Base-by-base conservation (phyloP, 2,329 filamentous ascomycete genomes). In the Aureobasidium sp. region DNA sequence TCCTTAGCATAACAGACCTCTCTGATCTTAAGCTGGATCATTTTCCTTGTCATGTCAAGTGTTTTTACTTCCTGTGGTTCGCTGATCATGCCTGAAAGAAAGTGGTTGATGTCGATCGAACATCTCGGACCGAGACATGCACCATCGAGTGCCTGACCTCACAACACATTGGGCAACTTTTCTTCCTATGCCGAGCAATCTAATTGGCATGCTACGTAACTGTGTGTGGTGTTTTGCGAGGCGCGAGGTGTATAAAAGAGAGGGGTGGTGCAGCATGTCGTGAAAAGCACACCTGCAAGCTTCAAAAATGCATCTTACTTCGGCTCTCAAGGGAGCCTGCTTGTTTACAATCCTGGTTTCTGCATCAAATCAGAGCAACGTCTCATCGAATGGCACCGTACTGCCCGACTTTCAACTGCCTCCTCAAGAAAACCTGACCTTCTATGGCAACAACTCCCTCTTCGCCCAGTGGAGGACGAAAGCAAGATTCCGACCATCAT, bases 381-480 rank as follows among this genome's bases (percentile, higher is more conserved):
- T 8, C 12, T 19, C 38, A 4, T 45, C 29, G 7, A 45, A 45
- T 19, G 17, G 17, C 17, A 45, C 27, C 25, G 19, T 29, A 16
- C 6, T 40, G 17, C 49, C 49, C 19, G 29, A 52, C 8, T 52
- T 52, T 22, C 17, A 16, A 2, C 7, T 32, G 6, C 49, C 49
- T 32, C 49, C 49, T 19, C 49, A 39, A 12, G 21, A 21, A 8
- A 52, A 52, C 21, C 38, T 52, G 5, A 40, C 49, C 8, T 12
- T 22, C 10, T 35, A 29, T 16, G 38, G 12, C 19, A 52, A 52
- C 38, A 38, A 38, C 37, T 42, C 49, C 7, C 35, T 52, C 3
- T 52, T 40, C n/a, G 25, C 39, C 6, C 49, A 52, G 35, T 52
- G 49, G 49, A 29, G 49, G 35, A 34, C 49, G n/a, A 39, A 42